Evolutionary conservation across 345 rosid species (phyloP).

Genomic region (Linum trigynum): DNA sequence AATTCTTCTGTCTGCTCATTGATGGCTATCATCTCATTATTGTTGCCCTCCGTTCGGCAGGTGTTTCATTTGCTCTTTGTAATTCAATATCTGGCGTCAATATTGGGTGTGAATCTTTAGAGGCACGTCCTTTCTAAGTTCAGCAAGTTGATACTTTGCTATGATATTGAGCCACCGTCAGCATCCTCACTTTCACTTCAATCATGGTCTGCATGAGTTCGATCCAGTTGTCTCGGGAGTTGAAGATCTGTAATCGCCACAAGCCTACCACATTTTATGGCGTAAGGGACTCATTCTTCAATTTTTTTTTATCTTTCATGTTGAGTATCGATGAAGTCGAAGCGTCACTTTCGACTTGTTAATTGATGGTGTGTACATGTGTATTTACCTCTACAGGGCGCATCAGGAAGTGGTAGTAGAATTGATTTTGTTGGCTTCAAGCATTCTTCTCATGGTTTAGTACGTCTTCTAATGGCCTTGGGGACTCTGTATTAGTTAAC

Average conservation of each 20-base stretch:
- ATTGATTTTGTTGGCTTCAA: conserved; percentile 25
- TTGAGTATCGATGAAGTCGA: neutral
- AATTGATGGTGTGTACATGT: neutral
- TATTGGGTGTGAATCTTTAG: neutral
- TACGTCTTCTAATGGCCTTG: conserved; percentile 19
- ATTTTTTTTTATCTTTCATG: conserved; percentile 1
- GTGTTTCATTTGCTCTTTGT: neutral
- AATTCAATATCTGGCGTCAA: neutral
- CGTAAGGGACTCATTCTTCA: conserved; percentile 21
- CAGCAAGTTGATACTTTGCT: conserved; percentile 9
- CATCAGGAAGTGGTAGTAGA: conserved; percentile 28
- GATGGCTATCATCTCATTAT: neutral
- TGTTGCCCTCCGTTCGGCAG: conserved; percentile 1
- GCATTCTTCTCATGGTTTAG: conserved; percentile 55
- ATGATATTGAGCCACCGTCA: conserved; percentile 9
- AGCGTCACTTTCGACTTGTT: neutral
- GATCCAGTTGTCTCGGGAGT: conserved; percentile 44
- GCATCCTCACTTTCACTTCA: conserved; percentile 16
- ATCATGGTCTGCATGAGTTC: conserved; percentile 43
- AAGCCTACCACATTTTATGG: conserved; percentile 23
- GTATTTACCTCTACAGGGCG: conserved; percentile 26
- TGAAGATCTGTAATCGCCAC: conserved; percentile 28
- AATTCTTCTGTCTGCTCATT: neutral
- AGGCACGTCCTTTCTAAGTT: neutral
- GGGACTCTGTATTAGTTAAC: neutral